A percentile compares a stretch with the other conserved stretches of the same genome.
Evolutionary conservation across 805 yeast genomes (phyloP).

Genomic region (Monosporozyma unispora): DNA sequence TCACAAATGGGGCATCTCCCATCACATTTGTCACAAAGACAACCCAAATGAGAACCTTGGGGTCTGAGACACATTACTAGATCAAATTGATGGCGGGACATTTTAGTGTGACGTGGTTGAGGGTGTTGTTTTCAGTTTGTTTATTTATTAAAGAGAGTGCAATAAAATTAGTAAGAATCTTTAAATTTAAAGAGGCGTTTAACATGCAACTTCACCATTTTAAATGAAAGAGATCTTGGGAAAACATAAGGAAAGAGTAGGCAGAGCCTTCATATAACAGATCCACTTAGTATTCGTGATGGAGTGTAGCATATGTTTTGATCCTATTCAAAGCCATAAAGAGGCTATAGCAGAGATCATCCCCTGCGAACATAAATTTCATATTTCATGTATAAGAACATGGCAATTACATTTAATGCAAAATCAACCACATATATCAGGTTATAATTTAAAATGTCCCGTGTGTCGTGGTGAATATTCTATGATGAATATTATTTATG

Average conservation of each 20-base stretch:
- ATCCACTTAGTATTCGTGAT: not conserved
- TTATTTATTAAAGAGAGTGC: not conserved
- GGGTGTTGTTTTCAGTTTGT: not conserved
- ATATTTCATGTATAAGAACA: conserved; percentile 43
- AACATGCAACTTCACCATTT: not conserved
- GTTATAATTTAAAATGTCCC: conserved; percentile 22
- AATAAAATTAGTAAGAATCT: not conserved
- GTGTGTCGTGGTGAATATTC: conserved; percentile 19
- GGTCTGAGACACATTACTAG: conserved; percentile 74
- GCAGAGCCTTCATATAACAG: not conserved
- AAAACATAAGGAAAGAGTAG: not conserved
- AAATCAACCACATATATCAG: conserved; percentile 8
- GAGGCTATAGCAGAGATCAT: conserved; percentile 24
- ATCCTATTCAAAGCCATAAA: conserved; percentile 21
- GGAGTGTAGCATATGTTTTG: conserved; percentile 58
- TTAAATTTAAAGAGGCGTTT: not conserved
- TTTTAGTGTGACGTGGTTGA: conserved; percentile 17
- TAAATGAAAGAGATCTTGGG: not conserved
- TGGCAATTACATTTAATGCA: conserved; percentile 35
- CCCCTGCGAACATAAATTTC: conserved; percentile 50
- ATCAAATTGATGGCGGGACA: conserved; percentile 89
- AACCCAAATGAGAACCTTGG: conserved; percentile 67
- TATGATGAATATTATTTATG: conserved; percentile 5
- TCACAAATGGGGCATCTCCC: conserved; percentile 90
- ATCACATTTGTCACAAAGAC: conserved; percentile 76